phyloP scores from a whole-genome alignment of 75 land plant genomes.

The Picea glauca region DNA sequence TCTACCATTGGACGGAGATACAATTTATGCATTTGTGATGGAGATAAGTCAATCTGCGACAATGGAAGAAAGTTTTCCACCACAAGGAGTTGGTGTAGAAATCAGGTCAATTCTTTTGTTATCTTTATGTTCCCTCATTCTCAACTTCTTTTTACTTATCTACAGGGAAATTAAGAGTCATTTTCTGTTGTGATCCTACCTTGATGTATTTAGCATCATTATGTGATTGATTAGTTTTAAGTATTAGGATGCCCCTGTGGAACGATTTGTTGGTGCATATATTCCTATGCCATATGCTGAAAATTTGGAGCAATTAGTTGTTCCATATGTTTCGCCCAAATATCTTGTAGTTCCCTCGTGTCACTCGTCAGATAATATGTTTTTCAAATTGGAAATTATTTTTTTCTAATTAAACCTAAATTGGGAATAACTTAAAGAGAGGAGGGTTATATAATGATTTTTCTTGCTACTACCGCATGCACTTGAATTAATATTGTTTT shows the following conservation, averaged over 20 bases:
- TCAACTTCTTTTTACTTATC: not conserved
- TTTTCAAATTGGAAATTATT: no score
- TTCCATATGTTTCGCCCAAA: slow-evolving; percentile 76
- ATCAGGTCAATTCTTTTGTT: slow-evolving; percentile 46
- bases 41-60: slow-evolving; percentile 75
- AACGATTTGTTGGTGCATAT: slow-evolving; percentile 92
- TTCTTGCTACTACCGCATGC: no score
- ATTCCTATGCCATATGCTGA: slow-evolving; percentile 98
- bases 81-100: slow-evolving; percentile 89
- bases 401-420: no score
- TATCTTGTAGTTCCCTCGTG: not conserved
- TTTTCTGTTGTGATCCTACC: not conserved
- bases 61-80: slow-evolving; percentile 90
- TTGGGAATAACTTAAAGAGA: no score
- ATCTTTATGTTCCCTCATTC: not conserved
- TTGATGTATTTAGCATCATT: slow-evolving; percentile 29
- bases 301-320: slow-evolving; percentile 87
- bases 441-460: no score
- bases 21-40: slow-evolving; percentile 74
- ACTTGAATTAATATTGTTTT: no score
- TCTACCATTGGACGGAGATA: slow-evolving; percentile 72
- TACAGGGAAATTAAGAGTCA: not conserved
- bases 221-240: slow-evolving; percentile 84
- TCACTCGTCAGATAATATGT: not conserved
- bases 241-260: slow-evolving; percentile 95